phyloP scores from a whole-genome alignment of 768 basidiomycete species.

The Albatrellus ellisii region DNA sequence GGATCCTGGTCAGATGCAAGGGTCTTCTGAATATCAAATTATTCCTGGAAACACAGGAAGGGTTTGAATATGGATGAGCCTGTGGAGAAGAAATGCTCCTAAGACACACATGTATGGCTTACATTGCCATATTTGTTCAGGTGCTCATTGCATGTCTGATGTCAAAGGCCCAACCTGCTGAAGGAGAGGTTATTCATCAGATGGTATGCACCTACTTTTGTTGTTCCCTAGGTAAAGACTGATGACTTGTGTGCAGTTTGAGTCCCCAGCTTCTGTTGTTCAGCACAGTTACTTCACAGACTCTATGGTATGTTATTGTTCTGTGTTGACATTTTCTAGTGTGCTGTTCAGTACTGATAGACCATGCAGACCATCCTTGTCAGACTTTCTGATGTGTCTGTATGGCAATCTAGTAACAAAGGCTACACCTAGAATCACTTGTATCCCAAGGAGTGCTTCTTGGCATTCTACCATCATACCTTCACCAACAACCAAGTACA shows the following conservation, averaged over 20 bases:
- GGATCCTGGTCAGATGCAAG: constrained; percentile 47
- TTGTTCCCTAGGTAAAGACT: not conserved
- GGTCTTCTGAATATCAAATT: constrained; percentile 84
- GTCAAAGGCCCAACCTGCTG: constrained; percentile 54
- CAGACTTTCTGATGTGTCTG: constrained; percentile 55
- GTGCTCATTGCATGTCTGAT: not conserved
- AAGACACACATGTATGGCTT: constrained; percentile 44
- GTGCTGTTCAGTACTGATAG: not conserved
- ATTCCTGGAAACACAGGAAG: constrained; percentile 79
- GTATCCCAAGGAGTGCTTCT: constrained; percentile 45
- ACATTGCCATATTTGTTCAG: not conserved
- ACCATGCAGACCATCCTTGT: constrained; percentile 75
- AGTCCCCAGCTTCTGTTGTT: constrained; percentile 48
- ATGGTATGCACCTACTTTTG: constrained; percentile 33
- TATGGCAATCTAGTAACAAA: constrained; percentile 96
- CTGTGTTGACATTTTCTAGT: no score
- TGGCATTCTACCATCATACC: constrained; percentile 80
- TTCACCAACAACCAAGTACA: constrained; percentile 76
- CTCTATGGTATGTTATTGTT: constrained; percentile 39
- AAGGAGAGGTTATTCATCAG: constrained; percentile 70
- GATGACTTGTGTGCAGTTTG: constrained; percentile 31
- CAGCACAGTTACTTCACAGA: constrained; percentile 81
- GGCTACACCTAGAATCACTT: constrained; percentile 82
- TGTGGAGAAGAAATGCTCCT: constrained; percentile 63
- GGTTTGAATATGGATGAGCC: constrained; percentile 59